Base-by-base conservation (phyloP, 2,329 filamentous ascomycete genomes). In the Blastomyces emzantsi region DNA sequence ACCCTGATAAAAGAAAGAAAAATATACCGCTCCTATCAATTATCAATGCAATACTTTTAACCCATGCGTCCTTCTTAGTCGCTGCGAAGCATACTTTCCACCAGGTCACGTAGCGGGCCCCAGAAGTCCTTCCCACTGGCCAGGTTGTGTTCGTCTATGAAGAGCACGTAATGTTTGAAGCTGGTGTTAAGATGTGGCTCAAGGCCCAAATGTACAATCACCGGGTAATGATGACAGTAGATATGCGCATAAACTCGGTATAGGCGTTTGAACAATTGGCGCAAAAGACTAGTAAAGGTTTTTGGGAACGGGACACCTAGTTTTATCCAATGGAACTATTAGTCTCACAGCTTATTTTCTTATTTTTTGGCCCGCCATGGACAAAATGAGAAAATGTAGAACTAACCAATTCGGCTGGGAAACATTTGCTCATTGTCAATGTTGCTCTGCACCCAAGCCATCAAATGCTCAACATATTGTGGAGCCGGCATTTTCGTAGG, bases 101-200 rank as follows among this genome's bases (percentile, higher is more conserved):
- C 94, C 69, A 99, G 80, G 76, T 99, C 94, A 13, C 93, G 93
- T 64, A 99, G 76, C 15, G 94, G 94, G 1, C 94, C 94, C 89
- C 93, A 99, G 80, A 93, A 99, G 76, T 99, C 94, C 78, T 96
- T 92, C 60, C 93, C 94, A 72, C 87, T 95, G 36, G 92, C 92
- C 69, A 99, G 79, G 69, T 86, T 87, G 78, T 97, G 94, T 82
- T 99, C 95, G 76, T 99, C 92, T 70, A 99, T 92, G 78, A 99
- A 99, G 64, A 99, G 84, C 66, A 99, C 94, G 73, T 97, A 99
- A 78, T 99, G 94, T 83, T 99, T 99, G 86, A 99, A 99, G 79
- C 91, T 96, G 17, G 94, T 99, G 79, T 99, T 99, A 68, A 99
- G 85, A 77, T 99, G 94, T 55, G 95, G 92, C 78, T 99, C 94